Evolutionary conservation across 2,329 filamentous ascomycete species (phyloP).

Genomic region (Capronia americana): DNA sequence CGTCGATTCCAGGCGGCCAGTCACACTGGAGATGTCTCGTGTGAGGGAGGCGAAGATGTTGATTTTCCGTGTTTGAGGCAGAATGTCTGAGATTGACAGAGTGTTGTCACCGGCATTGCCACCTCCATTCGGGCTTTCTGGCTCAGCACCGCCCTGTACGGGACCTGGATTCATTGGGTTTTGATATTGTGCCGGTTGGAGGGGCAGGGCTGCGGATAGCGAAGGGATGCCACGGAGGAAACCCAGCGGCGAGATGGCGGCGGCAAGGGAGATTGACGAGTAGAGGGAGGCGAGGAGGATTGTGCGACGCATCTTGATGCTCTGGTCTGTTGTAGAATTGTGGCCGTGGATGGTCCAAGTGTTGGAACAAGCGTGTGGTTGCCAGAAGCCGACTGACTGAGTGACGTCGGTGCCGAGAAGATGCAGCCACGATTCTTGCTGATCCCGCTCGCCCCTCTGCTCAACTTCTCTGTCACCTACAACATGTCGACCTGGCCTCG

Average conservation of each 20-base stretch:
- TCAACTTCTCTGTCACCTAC: background rate
- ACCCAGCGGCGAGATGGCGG: slow-evolving; percentile 24
- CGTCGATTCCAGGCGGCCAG: slow-evolving; percentile 65
- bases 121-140: slow-evolving; percentile 10
- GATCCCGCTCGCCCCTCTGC: background rate
- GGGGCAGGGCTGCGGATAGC: background rate
- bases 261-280: slow-evolving; percentile 28
- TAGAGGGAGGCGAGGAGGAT: slow-evolving; percentile 24
- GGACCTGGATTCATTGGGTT: slow-evolving; percentile 34
- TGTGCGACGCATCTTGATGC: slow-evolving; percentile 24
- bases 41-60: slow-evolving; percentile 85
- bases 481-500: background rate
- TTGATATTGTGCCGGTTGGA: slow-evolving; percentile 20
- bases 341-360: background rate
- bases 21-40: slow-evolving; percentile 74
- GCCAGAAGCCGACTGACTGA: background rate
- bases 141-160: slow-evolving; percentile 12
- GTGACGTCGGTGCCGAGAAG: background rate
- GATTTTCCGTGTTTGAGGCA: slow-evolving; percentile 77
- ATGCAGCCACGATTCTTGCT: background rate
- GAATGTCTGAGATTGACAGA: slow-evolving; percentile 81
- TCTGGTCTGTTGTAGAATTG: background rate
- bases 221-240: slow-evolving; percentile 17
- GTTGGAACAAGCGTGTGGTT: background rate
- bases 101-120: slow-evolving; percentile 46